Evolutionary conservation across 2,329 filamentous ascomycete genomes (phyloP).

Genomic region (Lasiodiplodia sp.): DNA sequence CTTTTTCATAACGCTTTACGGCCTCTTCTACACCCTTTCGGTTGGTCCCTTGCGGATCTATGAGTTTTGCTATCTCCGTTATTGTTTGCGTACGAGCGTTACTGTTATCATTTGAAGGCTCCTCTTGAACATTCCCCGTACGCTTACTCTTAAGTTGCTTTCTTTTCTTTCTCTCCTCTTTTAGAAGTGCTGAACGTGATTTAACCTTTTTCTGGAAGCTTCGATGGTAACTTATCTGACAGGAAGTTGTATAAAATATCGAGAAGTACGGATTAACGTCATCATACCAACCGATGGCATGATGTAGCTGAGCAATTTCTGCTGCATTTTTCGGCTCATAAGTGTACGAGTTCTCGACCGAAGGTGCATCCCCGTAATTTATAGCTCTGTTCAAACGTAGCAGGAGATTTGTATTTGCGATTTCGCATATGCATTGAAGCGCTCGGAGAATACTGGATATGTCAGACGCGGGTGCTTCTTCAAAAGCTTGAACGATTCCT

Average conservation of each 20-base stretch:
- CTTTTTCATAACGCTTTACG: background rate
- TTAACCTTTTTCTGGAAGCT: background rate
- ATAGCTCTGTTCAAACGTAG: background rate
- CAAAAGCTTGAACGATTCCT: background rate
- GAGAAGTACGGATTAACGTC: background rate
- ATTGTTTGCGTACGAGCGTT: background rate
- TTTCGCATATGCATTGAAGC: background rate
- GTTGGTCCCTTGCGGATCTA: background rate
- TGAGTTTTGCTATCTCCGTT: background rate
- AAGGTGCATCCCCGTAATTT: background rate
- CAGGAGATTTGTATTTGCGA: background rate
- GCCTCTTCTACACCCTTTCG: background rate
- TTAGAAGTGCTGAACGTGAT: background rate
- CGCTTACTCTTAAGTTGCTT: background rate
- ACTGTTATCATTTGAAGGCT: background rate
- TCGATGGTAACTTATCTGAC: background rate
- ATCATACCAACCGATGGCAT: background rate
- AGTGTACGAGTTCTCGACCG: background rate
- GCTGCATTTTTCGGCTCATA: background rate
- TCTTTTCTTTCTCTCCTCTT: background rate
- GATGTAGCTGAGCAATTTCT: background rate
- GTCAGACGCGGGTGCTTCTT: background rate
- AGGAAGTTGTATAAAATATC: background rate
- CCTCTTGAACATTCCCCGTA: background rate
- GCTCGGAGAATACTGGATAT: background rate